Base-by-base conservation (phyloP, 225 moss, liverwort and hornwort genomes). In the Lunularia cruciata region DNA sequence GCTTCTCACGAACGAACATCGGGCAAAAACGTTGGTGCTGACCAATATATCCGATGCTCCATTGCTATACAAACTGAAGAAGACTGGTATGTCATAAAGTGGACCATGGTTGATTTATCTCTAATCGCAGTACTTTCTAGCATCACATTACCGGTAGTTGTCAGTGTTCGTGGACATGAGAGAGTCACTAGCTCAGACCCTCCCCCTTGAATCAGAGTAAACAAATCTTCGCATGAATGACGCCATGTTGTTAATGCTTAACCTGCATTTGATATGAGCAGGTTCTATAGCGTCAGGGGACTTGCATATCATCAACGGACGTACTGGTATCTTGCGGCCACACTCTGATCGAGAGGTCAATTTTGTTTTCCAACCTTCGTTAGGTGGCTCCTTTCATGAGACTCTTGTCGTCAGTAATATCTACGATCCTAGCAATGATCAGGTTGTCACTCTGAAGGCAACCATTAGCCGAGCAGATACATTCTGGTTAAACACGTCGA, bases 201-300 rank as follows among this genome's bases (percentile, higher is more conserved):
- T n/a, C n/a, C n/a, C n/a, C n/a, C n/a, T n/a, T n/a, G n/a, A n/a
- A n/a, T 43, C 43, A 16, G 16, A 10, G 43, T 2, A 43, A 1
- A 43, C 43, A 2, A 43, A 10, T 43, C 16, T 2, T 43, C 43
- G 11, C 43, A 43, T 43, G 43, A 43, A 16, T 43, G 1, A 10
- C 43, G 43, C 16, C 16, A 43, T 43, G 43, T 16, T 43, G 11
- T 2, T 16, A 43, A 43, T 2, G 11, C 42, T 67, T 10, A 43
- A 16, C 11, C 43, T 1, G 43, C 16, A 30, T 18, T 30, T 57
- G 14, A 68, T 62, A 16, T 80, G 61, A 52, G 63, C 83, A 94
- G 93, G 93, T 66, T 94, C 93, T 33, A 94, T 94, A 84, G 93
- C 89, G 67, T 94, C 93, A 38, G 93, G 93, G 35, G 93, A 94